Conservation (phyloP, 768 basidiomycete species). For the Baorangia bicolor region DNA sequence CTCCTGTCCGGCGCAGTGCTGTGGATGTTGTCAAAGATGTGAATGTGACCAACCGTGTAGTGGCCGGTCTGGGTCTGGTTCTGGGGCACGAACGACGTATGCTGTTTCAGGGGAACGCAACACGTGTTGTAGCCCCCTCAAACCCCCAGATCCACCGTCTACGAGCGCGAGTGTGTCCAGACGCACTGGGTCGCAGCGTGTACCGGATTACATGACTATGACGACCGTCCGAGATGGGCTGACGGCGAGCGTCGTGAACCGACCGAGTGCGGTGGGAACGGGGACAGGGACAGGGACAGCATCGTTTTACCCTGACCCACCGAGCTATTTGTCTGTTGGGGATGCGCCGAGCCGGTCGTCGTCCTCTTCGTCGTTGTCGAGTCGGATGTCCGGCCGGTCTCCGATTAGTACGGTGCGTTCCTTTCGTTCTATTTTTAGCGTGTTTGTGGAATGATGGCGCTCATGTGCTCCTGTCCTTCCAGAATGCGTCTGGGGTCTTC, state of each 20-base stretch:
- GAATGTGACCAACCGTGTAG: conserved; percentile 28
- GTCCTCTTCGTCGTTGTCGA: conserved; percentile 33
- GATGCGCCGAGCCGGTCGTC: conserved; percentile 33
- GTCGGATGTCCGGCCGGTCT: conserved; percentile 32
- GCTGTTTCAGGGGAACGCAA: conserved; percentile 37
- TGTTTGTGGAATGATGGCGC: not conserved
- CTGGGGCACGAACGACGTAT: conserved; percentile 25
- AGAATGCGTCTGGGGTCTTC: conserved; percentile 28
- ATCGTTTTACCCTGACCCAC: conserved; percentile 25
- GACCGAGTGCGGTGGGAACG: conserved; percentile 13
- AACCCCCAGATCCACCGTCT: conserved; percentile 11
- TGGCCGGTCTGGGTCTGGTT: conserved; percentile 10
- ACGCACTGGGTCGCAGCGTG: conserved; percentile 22
- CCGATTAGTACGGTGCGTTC: conserved; percentile 28
- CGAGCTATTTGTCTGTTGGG: conserved; percentile 20
- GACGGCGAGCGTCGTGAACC: conserved; percentile 23
- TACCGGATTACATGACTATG: conserved; percentile 36
- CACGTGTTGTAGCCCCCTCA: conserved; percentile 11
- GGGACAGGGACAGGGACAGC: conserved; percentile 5
- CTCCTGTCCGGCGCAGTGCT: conserved; percentile 32
- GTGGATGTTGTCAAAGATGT: conserved; percentile 32
- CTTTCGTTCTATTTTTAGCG: not conserved
- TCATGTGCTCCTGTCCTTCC: conserved; percentile 1
- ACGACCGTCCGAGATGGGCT: conserved; percentile 30
- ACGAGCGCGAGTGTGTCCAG: conserved; percentile 3